Base-by-base conservation (phyloP, 2,329 filamentous ascomycete species). In the Dendrostoma leiphaemia region DNA sequence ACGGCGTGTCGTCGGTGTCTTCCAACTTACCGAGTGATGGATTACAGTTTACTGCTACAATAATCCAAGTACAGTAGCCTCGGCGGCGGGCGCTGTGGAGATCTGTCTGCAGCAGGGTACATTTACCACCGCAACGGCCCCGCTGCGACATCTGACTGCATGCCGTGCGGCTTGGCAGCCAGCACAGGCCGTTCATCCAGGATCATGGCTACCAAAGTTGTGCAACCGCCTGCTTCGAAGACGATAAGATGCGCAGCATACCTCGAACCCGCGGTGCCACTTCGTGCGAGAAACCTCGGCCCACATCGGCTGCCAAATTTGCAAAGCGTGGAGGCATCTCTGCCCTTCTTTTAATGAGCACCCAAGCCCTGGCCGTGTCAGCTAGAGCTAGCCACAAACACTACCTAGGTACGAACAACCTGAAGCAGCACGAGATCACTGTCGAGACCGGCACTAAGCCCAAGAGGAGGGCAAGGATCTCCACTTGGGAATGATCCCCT, bases 351-450 rank as follows among this genome's bases (percentile, higher is more conserved):
- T n/a, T n/a, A n/a, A n/a, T n/a, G n/a, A n/a, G n/a, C n/a, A n/a
- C n/a, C n/a, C n/a, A n/a, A n/a, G n/a, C n/a, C n/a, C n/a, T n/a
- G n/a, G n/a, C n/a, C n/a, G n/a, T n/a, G n/a, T 26, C 38, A 57
- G 49, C 63, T 61, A 23, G 46, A 46, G 26, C 57, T 40, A 26
- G 21, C 19, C 38, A 21, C 15, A 23, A 8, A 15, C 12, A 23
- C 38, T 21, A 26, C n/a, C n/a, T n/a, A n/a, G n/a, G n/a, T n/a
- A n/a, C 26, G 13, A 8, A 26, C 6, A 17, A 41, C 21, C 64
- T 67, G 64, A 15, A 31, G 28, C 38, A 21, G 40, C 10, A 31
- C 23, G 15, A 12, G 12, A 13, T 13, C 34, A 41, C 38, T 12
- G n/a, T 47, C 48, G 47, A 53, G 26, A 13, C 23, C 21, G 13